Conservation (phyloP, 441 rosid species). For the Bocquillonia castaneifolia region DNA sequence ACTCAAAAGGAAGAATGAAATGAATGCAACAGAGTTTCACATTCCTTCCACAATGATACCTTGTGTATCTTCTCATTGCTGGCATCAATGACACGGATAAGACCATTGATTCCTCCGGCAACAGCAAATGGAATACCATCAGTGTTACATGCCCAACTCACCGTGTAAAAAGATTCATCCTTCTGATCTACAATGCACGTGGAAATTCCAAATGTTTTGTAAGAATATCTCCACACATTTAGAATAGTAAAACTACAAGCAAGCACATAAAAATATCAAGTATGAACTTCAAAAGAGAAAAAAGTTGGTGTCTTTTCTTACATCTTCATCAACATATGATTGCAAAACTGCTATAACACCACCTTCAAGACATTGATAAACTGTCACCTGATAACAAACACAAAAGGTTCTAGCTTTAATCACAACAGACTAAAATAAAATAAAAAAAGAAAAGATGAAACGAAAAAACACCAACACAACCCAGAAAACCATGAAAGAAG, state of each 20-base stretch:
- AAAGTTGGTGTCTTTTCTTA: conserved; percentile 31
- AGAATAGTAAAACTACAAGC: neutral
- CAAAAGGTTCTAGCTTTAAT: neutral
- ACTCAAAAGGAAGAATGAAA: too few relatives aligned
- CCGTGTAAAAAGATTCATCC: conserved; percentile 90
- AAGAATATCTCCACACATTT: neutral
- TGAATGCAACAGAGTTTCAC: too few relatives aligned
- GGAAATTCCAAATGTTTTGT: conserved; percentile 35
- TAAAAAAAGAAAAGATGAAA: neutral
- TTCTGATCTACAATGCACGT: conserved; percentile 69
- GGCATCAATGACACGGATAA: conserved; percentile 80
- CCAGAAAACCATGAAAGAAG: neutral
- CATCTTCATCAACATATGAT: conserved; percentile 90
- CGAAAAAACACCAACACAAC: neutral
- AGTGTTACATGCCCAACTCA: conserved; percentile 77
- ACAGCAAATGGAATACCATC: conserved; percentile 65
- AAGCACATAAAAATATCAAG: neutral
- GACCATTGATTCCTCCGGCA: conserved; percentile 90
- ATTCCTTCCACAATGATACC: too few relatives aligned
- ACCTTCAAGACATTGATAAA: conserved; percentile 87
- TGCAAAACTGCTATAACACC: conserved; percentile 79
- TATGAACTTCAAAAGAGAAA: conserved; percentile 6
- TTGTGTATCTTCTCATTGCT: conserved; percentile 72
- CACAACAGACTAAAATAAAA: conserved; percentile 5
- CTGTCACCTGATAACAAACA: conserved; percentile 50